Percentiles rank a stretch among this genome's conserved stretches.
Evolutionary conservation across 2,329 filamentous ascomycete species (phyloP).

Genomic region (Neofusicoccum ribis): DNA sequence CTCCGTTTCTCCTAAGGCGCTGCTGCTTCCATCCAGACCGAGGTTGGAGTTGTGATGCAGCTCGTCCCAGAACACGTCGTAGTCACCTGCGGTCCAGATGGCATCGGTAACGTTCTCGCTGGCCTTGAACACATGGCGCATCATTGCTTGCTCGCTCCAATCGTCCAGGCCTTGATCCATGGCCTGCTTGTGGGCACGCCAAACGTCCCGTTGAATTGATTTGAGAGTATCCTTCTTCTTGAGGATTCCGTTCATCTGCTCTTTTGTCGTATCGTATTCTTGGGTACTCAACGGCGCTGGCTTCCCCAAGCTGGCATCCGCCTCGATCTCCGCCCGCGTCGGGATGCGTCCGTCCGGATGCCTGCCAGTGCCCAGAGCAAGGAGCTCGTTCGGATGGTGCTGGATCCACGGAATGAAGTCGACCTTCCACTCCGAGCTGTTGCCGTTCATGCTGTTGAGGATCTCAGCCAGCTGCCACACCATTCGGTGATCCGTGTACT

Average conservation of each 20-base stretch:
- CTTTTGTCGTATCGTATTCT: neutral
- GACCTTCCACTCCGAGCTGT: conserved; percentile 1
- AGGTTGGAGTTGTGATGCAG: conserved; percentile 13
- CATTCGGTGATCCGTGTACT: conserved; percentile 11
- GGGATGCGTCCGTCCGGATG: neutral
- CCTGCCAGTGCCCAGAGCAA: conserved; percentile 5
- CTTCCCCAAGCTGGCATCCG: neutral
- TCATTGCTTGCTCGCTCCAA: conserved; percentile 6
- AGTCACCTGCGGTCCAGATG: conserved; percentile 10
- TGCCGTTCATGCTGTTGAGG: conserved; percentile 1
- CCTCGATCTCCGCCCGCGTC: conserved; percentile 1
- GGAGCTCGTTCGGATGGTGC: conserved; percentile 2
- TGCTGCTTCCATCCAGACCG: neutral
- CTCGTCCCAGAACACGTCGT: conserved; percentile 14
- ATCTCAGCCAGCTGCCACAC: conserved; percentile 1
- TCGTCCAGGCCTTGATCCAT: neutral
- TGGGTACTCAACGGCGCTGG: neutral
- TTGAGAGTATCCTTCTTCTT: neutral
- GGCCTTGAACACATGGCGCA: conserved; percentile 7
- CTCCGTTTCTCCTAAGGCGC: neutral
- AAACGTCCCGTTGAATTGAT: neutral
- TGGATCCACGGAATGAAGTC: conserved; percentile 13
- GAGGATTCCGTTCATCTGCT: conserved; percentile 2
- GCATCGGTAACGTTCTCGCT: conserved; percentile 2
- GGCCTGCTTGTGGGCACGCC: conserved; percentile 1